Evolutionary conservation across 2,329 filamentous ascomycete species (phyloP).

Genomic region (Arthrobotrys conoides): DNA sequence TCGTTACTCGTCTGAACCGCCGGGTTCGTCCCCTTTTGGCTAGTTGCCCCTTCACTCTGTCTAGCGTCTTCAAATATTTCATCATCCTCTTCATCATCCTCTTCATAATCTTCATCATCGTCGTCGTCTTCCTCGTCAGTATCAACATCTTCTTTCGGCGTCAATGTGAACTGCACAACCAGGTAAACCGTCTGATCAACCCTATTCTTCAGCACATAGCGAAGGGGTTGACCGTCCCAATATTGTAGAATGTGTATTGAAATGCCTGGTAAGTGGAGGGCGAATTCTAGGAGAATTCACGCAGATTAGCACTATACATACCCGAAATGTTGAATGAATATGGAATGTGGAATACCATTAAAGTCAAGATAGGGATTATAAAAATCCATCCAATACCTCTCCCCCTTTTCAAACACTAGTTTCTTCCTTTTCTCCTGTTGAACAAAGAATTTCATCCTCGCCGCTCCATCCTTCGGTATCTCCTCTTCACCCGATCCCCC

Average conservation of each 20-base stretch:
- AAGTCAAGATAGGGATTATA: constrained; percentile 96
- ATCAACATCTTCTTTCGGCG: constrained; percentile 76
- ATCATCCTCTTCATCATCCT: constrained; percentile 21
- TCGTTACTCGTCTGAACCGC: constrained; percentile 25
- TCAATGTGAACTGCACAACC: constrained; percentile 83
- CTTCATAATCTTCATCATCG: constrained; percentile 19
- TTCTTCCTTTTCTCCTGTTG: constrained; percentile 71
- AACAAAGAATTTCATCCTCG: constrained; percentile 75
- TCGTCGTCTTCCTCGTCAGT: constrained; percentile 49
- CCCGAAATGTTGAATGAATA: constrained; percentile 8
- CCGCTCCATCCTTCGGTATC: neutral
- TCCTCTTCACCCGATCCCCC: constrained; percentile 62
- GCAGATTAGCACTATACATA: constrained; percentile 1
- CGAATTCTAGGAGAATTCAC: constrained; percentile 71
- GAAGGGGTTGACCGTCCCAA: constrained; percentile 82
- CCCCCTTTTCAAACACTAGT: constrained; percentile 75
- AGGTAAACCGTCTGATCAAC: constrained; percentile 81
- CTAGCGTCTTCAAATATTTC: constrained; percentile 32
- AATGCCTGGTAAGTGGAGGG: constrained; percentile 80
- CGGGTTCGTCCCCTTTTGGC: constrained; percentile 12
- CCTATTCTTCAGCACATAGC: constrained; percentile 90
- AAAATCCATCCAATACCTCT: constrained; percentile 79
- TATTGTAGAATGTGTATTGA: constrained; percentile 80
- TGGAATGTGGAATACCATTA: constrained; percentile 70
- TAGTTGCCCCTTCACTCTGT: neutral